Evolutionary conservation across 129 eudicot species (phyloP), one percentile per base, ranked within the genome.

Genomic region (Flaveria robusta): DNA sequence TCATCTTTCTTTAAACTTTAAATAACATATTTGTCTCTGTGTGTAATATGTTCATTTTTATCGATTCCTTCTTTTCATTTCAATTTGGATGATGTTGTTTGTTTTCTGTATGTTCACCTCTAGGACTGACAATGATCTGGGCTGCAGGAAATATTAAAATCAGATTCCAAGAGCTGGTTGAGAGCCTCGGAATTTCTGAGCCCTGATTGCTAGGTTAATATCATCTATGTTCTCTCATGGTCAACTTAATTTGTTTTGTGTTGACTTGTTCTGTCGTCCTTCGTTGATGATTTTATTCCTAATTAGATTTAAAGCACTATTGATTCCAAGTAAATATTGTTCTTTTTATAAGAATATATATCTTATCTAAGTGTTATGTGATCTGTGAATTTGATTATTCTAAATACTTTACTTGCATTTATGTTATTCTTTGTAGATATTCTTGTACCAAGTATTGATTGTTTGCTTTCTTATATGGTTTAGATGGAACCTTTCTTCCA

Each of bases 101-200:
- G 55, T 43, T 27, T 24, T 55, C 6, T 72, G 76, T 58, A 39
- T 56, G 47, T 77, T 76, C 72, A 26, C 52, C 72, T 51, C 51
- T 72, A 55, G 59, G 77, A 78, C 96, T 91, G 87, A 85, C 82
- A 10, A 58, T 87, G 79, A 87, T 84, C 86, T 89, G 95, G 96
- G 90, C 84, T 85, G 97, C 96, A 89, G 97, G 92, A 80, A 45
- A 60, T 74, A 18, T 83, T 41, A 76, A 34, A 79, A 81, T 88
- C 91, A 83, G 79, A 79, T 83, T 83, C 83, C 87, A 92, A 87
- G 90, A 85, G 92, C 92, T 86, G 91, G 91, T 89, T 89, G 91
- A 89, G 89, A 87, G 89, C 88, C 88, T 85, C 86, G 88, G 89
- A 86, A 81, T 85, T 80, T 83, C 86, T 81, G 55, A 78, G 77